Base-by-base conservation (phyloP, 129 eudicot species). In the Centrapalus pauciflorus region DNA sequence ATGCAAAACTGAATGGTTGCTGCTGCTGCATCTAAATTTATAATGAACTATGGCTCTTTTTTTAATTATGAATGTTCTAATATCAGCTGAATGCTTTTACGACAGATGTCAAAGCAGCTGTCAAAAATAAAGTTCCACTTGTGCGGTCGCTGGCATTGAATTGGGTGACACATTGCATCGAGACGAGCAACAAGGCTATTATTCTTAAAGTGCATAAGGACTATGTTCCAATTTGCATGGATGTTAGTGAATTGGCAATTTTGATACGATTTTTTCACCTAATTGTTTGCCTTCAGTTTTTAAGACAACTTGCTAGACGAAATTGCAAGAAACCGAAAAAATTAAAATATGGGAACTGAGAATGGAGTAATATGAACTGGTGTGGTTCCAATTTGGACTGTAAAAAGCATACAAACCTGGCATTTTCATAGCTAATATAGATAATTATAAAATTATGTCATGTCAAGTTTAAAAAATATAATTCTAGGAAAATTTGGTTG, bases 171-270 rank as follows among this genome's bases (percentile, higher is more conserved):
- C 85, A 80, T 73, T 94, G 99, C 58, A 84, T 94, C 17, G 99
- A 94, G 79, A 80, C 97, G 3, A 94, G 99, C 82, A 84, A 77
- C 79, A 94, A 89, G 83, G 86, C 99, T 62, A 67, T 80, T 52
- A 80, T 89, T 26, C 94, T 86, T 50, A 94, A 94, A 73, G 87
- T 82, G 75, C 99, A 94, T 72, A 94, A 94, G 76, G 99, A 94
- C 67, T 94, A 89, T 35, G 97, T 94, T 56, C 97, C 99, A 0
- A 82, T 94, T 24, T 94, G 95, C 80, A 94, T 94, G 99, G 99
- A 94, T 97, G 99, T 94, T 69, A 75, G 97, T 83, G 25, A 16
- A 33, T 54, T 63, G 35, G 46, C 73, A 11, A 43, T 12, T 55
- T 28, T 37, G 52, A 61, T n/a, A 29, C 19, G 28, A 51, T n/a